These are phyloP conservation scores for Staphylotrichum longicolle DNA, from an alignment of 495 filamentous ascomycete species.

Conservation along the genomic window DNA sequence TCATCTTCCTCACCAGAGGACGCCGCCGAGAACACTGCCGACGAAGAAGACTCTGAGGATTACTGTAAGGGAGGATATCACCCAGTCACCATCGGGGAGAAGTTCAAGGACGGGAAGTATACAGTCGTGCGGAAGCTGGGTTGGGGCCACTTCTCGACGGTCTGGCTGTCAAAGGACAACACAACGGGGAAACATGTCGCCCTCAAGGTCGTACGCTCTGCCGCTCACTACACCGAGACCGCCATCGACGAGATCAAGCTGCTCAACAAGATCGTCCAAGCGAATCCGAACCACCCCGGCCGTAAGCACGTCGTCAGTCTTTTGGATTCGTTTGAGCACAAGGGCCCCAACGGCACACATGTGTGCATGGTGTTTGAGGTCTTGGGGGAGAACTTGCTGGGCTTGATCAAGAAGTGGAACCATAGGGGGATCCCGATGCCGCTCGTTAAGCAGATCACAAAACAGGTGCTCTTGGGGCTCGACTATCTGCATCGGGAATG, in stretches of 20 bases:
- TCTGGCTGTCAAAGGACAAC: slow-evolving; percentile 95
- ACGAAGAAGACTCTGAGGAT: slow-evolving; percentile 98
- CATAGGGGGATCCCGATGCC: slow-evolving; percentile 95
- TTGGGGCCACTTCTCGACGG: slow-evolving; percentile 98
- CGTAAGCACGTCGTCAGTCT: slow-evolving; percentile 92
- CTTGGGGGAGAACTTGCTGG: slow-evolving; percentile 89
- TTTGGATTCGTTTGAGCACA: slow-evolving; percentile 95
- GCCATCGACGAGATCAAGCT: slow-evolving; percentile 99
- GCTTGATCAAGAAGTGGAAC: slow-evolving; percentile 97
- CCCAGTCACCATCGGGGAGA: slow-evolving; percentile 87
- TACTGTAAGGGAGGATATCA: slow-evolving; percentile 99
- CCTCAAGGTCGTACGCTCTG: slow-evolving; percentile 94
- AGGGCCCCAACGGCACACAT: slow-evolving; percentile 92
- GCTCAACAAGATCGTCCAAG: slow-evolving; percentile 91
- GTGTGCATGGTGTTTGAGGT: slow-evolving; percentile 99
- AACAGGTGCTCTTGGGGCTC: slow-evolving; percentile 91
- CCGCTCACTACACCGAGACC: slow-evolving; percentile 97
- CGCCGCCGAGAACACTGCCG: slow-evolving; percentile 86
- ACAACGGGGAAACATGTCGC: slow-evolving; percentile 91
- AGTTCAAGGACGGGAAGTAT: slow-evolving; percentile 97
- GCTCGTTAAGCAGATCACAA: slow-evolving; percentile 96
- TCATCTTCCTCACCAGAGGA: slow-evolving; percentile 81
- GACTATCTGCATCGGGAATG: slow-evolving; percentile 97
- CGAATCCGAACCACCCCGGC: slow-evolving; percentile 89
- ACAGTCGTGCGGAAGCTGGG: slow-evolving; percentile 95